Percentiles rank a stretch among this genome's conserved stretches.
Conservation (phyloP, 192 early-diverging fungal species). For the Linnemannia zychae region DNA sequence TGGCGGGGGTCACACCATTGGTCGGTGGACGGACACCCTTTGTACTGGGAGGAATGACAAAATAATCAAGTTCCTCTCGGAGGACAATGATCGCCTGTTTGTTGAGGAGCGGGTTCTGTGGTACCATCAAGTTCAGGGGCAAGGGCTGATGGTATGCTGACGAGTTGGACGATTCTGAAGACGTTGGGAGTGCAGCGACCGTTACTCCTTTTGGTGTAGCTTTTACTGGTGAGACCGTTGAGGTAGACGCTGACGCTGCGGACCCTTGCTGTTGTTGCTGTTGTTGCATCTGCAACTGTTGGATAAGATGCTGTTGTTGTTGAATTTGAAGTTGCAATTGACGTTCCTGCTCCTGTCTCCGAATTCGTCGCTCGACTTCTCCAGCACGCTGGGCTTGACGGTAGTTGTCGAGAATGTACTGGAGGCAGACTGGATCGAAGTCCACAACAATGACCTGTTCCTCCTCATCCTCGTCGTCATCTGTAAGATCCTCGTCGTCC, state of each 20-base stretch:
- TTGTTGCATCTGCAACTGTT: neutral
- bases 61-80: slow-evolving; percentile 86
- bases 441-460: slow-evolving; percentile 66
- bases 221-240: neutral
- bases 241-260: slow-evolving; percentile 7
- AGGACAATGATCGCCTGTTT: slow-evolving; percentile 82
- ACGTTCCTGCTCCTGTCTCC: slow-evolving; percentile 25
- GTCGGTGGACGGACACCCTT: slow-evolving; percentile 1
- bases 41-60: slow-evolving; percentile 64
- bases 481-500: slow-evolving; percentile 32
- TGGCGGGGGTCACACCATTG: neutral
- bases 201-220: neutral
- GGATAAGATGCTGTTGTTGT: slow-evolving; percentile 26
- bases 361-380: slow-evolving; percentile 28
- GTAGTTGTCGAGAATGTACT: slow-evolving; percentile 64
- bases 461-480: slow-evolving; percentile 53
- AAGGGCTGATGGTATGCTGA: slow-evolving; percentile 17
- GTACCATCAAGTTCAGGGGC: slow-evolving; percentile 6
- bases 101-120: slow-evolving; percentile 63
- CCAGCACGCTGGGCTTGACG: slow-evolving; percentile 54
- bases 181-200: neutral
- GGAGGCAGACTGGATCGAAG: slow-evolving; percentile 67
- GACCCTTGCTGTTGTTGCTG: slow-evolving; percentile 2
- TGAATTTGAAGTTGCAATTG: slow-evolving; percentile 11
- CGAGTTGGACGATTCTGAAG: neutral